Evolutionary conservation across 139 green algal species (phyloP).

Genomic region (Chlorella vulgaris): DNA sequence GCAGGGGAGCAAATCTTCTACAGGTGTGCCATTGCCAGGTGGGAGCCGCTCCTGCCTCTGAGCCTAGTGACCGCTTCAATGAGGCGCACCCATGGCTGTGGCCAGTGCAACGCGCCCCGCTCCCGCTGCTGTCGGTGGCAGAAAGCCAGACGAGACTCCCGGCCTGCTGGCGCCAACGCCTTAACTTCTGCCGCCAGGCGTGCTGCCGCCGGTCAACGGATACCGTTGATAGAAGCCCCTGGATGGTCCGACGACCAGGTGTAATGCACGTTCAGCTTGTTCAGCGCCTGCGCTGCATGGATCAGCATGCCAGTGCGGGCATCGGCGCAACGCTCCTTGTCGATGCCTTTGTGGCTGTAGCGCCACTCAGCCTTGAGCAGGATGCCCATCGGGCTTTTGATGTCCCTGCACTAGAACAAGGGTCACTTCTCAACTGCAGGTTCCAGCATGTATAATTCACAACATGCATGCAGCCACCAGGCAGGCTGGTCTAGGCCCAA

Average conservation of each 20-base stretch:
- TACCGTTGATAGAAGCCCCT: neutral
- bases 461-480: too few relatives aligned
- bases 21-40: too few relatives aligned
- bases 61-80: too few relatives aligned
- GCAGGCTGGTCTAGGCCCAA: too few relatives aligned
- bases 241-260: neutral
- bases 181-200: neutral
- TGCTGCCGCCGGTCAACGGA: neutral
- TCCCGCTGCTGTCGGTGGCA: neutral
- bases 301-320: constrained; percentile 11
- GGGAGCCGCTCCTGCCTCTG: too few relatives aligned
- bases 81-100: too few relatives aligned
- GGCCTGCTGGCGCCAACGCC: neutral
- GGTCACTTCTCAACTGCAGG: too few relatives aligned
- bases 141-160: neutral
- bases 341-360: constrained; percentile 21
- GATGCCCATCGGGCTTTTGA: constrained; percentile 12
- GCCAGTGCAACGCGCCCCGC: neutral
- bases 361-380: constrained; percentile 26
- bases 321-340: constrained; percentile 16
- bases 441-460: too few relatives aligned
- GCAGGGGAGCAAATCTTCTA: too few relatives aligned
- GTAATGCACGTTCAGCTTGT: neutral
- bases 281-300: neutral
- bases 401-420: constrained; percentile 1